Evolutionary conservation across 352 stramenopile species (phyloP), one percentile per base, ranked within the genome.

Genomic region (Phytophthora citricola): DNA sequence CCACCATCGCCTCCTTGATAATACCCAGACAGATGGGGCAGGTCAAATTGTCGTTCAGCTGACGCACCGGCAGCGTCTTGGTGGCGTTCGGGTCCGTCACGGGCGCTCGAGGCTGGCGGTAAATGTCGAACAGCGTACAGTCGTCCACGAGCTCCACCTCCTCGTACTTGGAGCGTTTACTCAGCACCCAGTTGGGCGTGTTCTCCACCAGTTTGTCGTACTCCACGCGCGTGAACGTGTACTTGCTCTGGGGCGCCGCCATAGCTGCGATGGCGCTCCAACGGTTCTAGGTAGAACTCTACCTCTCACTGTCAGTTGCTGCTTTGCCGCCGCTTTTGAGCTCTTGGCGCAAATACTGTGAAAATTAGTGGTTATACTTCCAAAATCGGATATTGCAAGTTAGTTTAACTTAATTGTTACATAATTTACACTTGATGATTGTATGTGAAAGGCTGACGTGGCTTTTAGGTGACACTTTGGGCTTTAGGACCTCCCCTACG

Each of bases 51-150:
- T 87, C 79, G 52, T 94, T 91, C 0, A 97, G 75, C 34, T 87
- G 69, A 44, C 85, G 75, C 50, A 93, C 71, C 4, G 80, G 76
- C 22, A 97, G 56, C 48, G 78, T 87, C 49, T 83, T 83, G 27
- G 78, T 91, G 10, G 78, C 84, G 4, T 34, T 58, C 1, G 79
- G 71, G 69, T 92, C 79, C 17, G 58, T 81, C 47, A 93, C 76
- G 7, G 81, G 85, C 36, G 74, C 71, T 4, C 91, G 79, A 29
- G 88, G 90, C 52, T 93, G 79, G 9, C 91, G 85, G 73, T 96
- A 93, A 41, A 97, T 85, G 64, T 97, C 91, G 65, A 90, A 97
- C 9, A 97, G 75, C 40, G 91, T 97, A 66, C 93, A 92, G 61
- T 92, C 89, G 38, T 95, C 87, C 27, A 97, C 74, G 20, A 97